A percentile compares a stretch with the other conserved stretches of the same genome.
Evolutionary conservation across 257 asterid species (phyloP).

Genomic region (Solanum paucissectum): DNA sequence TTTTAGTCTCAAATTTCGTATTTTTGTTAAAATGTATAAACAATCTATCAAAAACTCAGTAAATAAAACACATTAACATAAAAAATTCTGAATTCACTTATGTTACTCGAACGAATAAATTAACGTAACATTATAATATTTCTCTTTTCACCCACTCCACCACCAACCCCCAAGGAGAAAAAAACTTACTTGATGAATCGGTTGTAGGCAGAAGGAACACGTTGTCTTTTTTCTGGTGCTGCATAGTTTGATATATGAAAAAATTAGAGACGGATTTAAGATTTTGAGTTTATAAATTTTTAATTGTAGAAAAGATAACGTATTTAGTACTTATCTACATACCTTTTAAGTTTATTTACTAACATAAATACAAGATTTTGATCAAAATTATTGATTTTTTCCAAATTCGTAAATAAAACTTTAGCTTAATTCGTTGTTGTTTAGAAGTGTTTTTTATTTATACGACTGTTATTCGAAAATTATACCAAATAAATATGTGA

Average conservation of each 20-base stretch:
- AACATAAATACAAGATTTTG: background rate
- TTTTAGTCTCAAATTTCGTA: background rate
- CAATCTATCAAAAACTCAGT: background rate
- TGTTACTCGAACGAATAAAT: background rate
- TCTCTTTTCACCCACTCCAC: too few species aligned
- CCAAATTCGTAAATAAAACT: background rate
- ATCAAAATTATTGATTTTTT: background rate
- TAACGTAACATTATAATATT: too few species aligned
- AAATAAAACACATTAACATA: background rate
- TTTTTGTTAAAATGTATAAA: background rate
- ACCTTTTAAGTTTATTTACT: background rate
- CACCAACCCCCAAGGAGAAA: background rate
- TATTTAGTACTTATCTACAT: too few species aligned
- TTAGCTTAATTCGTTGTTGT: background rate
- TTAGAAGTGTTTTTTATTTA: background rate
- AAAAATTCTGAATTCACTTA: background rate
- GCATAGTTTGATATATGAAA: background rate
- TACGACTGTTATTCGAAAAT: background rate
- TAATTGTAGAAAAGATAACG: background rate
- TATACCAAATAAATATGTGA: background rate
- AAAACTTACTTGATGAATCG: slow-evolving; percentile 7
- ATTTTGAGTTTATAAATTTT: background rate
- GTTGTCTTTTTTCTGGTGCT: slow-evolving; percentile 8
- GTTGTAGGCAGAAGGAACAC: slow-evolving; percentile 9
- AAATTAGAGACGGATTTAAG: background rate